These are phyloP conservation scores for Saturnispora bothae DNA, from an alignment of 805 yeast genomes.

Conservation along the genomic window DNA sequence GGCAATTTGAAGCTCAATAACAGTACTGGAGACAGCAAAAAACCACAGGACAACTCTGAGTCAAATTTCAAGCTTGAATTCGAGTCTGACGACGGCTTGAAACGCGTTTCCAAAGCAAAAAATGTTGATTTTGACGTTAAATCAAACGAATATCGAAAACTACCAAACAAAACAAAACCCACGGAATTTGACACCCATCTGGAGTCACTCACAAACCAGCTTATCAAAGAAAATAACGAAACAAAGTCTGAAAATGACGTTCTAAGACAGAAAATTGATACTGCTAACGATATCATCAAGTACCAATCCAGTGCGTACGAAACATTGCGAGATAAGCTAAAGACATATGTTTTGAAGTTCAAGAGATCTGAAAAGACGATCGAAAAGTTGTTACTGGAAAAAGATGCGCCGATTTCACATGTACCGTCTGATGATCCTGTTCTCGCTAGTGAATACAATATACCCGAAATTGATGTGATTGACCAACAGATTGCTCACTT, in stretches of 20 bases:
- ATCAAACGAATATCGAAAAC: conserved; percentile 4
- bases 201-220: conserved; percentile 5
- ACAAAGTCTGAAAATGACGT: conserved; percentile 5
- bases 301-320: conserved; percentile 14
- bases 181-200: conserved; percentile 12
- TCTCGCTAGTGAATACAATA: neutral
- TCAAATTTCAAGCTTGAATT: conserved; percentile 3
- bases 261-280: conserved; percentile 10
- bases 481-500: conserved; percentile 9
- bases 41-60: neutral
- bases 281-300: conserved; percentile 19
- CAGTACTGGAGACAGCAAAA: conserved; percentile 3
- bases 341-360: conserved; percentile 9
- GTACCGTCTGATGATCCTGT: neutral
- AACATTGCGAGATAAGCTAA: conserved; percentile 13
- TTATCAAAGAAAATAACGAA: conserved; percentile 1
- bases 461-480: conserved; percentile 7
- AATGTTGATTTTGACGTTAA: conserved; percentile 3
- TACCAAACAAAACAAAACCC: conserved; percentile 5
- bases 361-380: conserved; percentile 4
- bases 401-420: neutral
- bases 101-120: neutral
- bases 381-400: neutral
- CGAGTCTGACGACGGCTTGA: conserved; percentile 1
- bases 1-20: conserved; percentile 13